Evolutionary conservation across 768 basidiomycete species (phyloP).

Genomic region (Amylocystis lapponica): DNA sequence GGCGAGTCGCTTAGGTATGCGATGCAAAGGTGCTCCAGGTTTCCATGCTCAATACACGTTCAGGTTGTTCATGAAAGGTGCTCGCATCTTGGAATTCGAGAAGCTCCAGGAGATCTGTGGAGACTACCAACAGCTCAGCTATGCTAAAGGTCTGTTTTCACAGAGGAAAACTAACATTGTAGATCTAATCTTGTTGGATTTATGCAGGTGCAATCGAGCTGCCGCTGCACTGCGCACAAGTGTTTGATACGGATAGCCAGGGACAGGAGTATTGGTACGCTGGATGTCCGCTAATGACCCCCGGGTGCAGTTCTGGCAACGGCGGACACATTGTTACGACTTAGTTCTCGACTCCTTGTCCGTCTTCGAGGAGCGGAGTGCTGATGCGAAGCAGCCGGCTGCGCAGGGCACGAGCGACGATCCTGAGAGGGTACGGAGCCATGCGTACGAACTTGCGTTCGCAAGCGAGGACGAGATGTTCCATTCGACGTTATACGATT

Average conservation of each 20-base stretch:
- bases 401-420: constrained; percentile 35
- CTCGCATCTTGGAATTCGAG: constrained; percentile 76
- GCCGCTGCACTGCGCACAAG: constrained; percentile 75
- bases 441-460: constrained; percentile 85
- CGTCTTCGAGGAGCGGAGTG: constrained; percentile 63
- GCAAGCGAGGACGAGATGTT: constrained; percentile 86
- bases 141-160: constrained; percentile 62
- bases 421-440: constrained; percentile 67
- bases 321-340: constrained; percentile 71
- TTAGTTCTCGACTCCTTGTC: constrained; percentile 77
- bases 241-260: constrained; percentile 68
- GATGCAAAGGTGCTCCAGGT: neutral
- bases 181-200: neutral
- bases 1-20: constrained; percentile 73
- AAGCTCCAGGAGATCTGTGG: constrained; percentile 80
- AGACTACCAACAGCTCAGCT: constrained; percentile 85
- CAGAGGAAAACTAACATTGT: neutral
- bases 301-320: constrained; percentile 51
- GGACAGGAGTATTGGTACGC: constrained; percentile 75
- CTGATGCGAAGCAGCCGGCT: constrained; percentile 16
- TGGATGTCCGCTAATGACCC: constrained; percentile 47
- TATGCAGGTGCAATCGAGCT: constrained; percentile 73
- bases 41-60: neutral
- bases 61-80: constrained; percentile 86
- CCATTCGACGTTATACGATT: constrained; percentile 91